Evolutionary conservation across 2,329 filamentous ascomycete species (phyloP).

Genomic region (Botrytis squamosa): DNA sequence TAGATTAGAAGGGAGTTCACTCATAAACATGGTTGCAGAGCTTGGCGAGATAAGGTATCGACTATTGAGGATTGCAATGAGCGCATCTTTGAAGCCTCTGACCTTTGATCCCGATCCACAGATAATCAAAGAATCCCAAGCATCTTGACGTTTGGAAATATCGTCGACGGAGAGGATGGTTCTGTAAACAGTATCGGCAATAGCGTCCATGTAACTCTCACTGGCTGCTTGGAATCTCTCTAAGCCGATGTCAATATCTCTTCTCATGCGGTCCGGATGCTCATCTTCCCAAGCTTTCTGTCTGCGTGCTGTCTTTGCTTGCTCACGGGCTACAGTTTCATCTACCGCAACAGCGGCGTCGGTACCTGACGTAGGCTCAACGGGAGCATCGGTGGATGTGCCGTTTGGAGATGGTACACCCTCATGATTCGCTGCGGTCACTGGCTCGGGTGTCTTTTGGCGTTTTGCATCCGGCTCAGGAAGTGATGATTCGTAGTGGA

Average conservation of each 20-base stretch:
- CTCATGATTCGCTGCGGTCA: conserved; percentile 25
- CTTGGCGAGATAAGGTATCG: conserved; percentile 90
- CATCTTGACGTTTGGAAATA: conserved; percentile 75
- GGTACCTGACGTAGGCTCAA: conserved; percentile 22
- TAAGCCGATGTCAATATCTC: conserved; percentile 72
- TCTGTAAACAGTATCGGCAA: conserved; percentile 80
- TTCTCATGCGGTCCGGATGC: conserved; percentile 55
- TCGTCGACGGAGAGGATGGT: conserved; percentile 82
- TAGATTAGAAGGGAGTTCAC: conserved; percentile 90
- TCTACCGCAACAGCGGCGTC: conserved; percentile 27
- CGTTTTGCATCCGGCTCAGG: conserved; percentile 44
- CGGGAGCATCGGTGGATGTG: conserved; percentile 21
- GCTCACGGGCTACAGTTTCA: conserved; percentile 31
- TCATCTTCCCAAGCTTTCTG: conserved; percentile 38
- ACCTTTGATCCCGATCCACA: conserved; percentile 79
- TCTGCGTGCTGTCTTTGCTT: conserved; percentile 35
- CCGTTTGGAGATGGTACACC: conserved; percentile 23
- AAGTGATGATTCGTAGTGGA: conserved; percentile 69
- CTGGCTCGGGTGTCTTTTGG: conserved; percentile 40
- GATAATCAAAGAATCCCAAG: conserved; percentile 91
- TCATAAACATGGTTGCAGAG: conserved; percentile 94
- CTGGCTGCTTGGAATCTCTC: conserved; percentile 72
- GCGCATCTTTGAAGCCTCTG: conserved; percentile 82
- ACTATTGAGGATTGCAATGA: conserved; percentile 73
- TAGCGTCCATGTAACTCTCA: conserved; percentile 74